These are phyloP conservation scores for Entoloma clypeatum DNA, from an alignment of 1,284 basidiomycete species.

Conservation along the genomic window DNA sequence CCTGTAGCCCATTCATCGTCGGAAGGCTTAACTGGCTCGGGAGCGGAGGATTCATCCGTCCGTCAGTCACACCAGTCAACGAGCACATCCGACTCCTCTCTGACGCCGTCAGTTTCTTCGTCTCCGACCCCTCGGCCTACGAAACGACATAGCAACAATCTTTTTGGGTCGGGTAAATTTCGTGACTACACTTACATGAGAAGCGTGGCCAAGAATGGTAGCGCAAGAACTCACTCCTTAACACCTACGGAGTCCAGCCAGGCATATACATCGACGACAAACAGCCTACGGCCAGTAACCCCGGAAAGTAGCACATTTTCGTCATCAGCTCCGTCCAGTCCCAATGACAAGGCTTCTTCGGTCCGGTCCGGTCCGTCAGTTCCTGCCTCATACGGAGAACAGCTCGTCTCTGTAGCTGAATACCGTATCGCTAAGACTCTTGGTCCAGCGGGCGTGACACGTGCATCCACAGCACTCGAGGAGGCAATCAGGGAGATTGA, in stretches of 20 bases:
- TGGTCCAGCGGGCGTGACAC: constrained; percentile 49
- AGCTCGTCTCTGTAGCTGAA: constrained; percentile 36
- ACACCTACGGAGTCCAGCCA: constrained; percentile 44
- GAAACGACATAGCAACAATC: constrained; percentile 77
- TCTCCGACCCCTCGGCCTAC: constrained; percentile 41
- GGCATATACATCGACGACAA: constrained; percentile 39
- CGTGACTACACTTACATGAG: constrained; percentile 70
- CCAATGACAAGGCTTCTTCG: constrained; percentile 40
- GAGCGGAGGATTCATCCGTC: constrained; percentile 36
- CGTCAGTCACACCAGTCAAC: constrained; percentile 44
- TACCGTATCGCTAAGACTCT: constrained; percentile 48
- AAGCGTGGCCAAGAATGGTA: constrained; percentile 42
- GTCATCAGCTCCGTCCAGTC: constrained; percentile 45
- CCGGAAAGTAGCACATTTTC: constrained; percentile 44
- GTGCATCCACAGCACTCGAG: constrained; percentile 69
- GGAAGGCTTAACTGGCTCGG: constrained; percentile 28
- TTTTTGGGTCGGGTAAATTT: constrained; percentile 75
- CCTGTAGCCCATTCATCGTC: constrained; percentile 32
- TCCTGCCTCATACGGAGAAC: constrained; percentile 31
- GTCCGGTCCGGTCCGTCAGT: constrained; percentile 38
- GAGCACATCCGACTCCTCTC: constrained; percentile 28
- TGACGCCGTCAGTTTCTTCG: constrained; percentile 43
- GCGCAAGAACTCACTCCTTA: constrained; percentile 47
- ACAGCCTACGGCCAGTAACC: constrained; percentile 46
- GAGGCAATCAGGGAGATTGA: constrained; percentile 71